Base-by-base conservation (phyloP, 192 early-diverging fungal genomes). In the Coemansia sp. region DNA sequence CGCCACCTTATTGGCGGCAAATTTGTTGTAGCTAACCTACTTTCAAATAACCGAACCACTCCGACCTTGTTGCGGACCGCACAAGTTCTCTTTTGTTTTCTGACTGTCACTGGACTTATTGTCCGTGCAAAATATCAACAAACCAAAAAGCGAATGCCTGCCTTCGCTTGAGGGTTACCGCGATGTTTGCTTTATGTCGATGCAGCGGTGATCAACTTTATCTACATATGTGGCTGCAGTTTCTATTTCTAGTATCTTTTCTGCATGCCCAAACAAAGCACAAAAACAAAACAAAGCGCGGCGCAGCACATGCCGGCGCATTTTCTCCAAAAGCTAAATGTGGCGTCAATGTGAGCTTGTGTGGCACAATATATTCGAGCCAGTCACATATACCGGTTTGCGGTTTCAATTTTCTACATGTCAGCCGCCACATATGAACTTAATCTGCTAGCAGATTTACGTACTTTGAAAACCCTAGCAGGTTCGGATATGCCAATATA, bases 21-120 rank as follows among this genome's bases (percentile, higher is more conserved):
- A 60, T 60, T 34, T 3, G 24, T 29, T 29, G 53, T 55, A 55
- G 53, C 53, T 33, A 60, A 60, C 57, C 29, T 60, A 31, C 5
- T 57, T 27, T 15, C 57, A 60, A 60, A 60, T 60, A 60, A 16
- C 57, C 57, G 57, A 16, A 6, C 33, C 31, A 60, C 57, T 16
- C 13, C 31, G 15, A n/a, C 57, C 31, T 60, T 60, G 57, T 33
- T 60, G 57, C 16, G 29, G 13, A 60, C 53, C 27, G 16, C 53
- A 33, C 44, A 57, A 29, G 11, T 60, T 16, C 29, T 36, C 8
- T 60, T 60, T 31, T 53, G 9, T 53, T 53, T 27, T 55, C 53
- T 55, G 53, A 27, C 29, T 31, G 13, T 60, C 29, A 18, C 57
- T 33, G 7, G 57, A 0, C 5, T 34, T 34, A 34, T 31, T 60